Evolutionary conservation across 129 eudicot species (phyloP).

Genomic region (Helianthus tuberosus): DNA sequence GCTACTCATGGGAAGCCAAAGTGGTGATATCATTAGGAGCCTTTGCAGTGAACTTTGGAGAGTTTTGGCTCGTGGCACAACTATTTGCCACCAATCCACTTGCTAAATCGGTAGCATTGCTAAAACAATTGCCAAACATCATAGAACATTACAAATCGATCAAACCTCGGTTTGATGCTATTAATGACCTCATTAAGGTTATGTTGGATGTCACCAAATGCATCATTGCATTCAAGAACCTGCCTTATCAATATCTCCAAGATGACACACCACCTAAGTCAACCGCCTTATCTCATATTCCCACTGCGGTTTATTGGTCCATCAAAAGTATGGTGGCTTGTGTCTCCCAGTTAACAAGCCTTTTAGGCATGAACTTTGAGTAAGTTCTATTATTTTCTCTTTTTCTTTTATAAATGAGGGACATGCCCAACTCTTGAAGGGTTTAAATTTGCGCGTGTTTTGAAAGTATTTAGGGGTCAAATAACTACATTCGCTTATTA

Average conservation of each 20-base stretch:
- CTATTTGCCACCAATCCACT: conserved; percentile 61
- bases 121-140: conserved; percentile 72
- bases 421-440: background rate
- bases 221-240: conserved; percentile 55
- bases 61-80: conserved; percentile 86
- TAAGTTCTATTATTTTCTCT: conserved; percentile 33
- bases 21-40: conserved; percentile 72
- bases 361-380: conserved; percentile 76
- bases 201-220: conserved; percentile 76
- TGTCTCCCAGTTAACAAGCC: conserved; percentile 65
- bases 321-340: conserved; percentile 84
- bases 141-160: conserved; percentile 56
- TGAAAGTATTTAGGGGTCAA: background rate
- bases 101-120: conserved; percentile 77
- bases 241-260: conserved; percentile 68
- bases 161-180: conserved; percentile 67
- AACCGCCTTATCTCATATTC: conserved; percentile 57
- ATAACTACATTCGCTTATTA: background rate
- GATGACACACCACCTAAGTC: conserved; percentile 70
- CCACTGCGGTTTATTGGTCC: conserved; percentile 89
- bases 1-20: conserved; percentile 87
- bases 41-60: conserved; percentile 72
- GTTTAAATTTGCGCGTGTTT: background rate
- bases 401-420: background rate
- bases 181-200: conserved; percentile 56